A percentile compares a stretch with the other conserved stretches of the same genome.
These are phyloP conservation scores for Pilaira anomala DNA, from an alignment of 192 early-diverging fungal species.

Conservation along the genomic window DNA sequence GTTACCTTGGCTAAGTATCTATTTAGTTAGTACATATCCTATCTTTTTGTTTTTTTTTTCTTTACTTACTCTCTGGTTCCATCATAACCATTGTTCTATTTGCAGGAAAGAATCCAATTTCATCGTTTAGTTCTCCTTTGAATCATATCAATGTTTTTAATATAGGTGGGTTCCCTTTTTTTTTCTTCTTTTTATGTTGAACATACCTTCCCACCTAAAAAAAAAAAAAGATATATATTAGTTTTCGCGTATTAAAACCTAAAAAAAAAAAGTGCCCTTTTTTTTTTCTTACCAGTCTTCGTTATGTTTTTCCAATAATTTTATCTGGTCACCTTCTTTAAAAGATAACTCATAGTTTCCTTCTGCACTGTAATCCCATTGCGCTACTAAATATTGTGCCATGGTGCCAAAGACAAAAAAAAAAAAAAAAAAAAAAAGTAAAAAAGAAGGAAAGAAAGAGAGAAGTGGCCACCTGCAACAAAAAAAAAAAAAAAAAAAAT, in stretches of 20 bases:
- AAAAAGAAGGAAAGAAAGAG: too few relatives aligned
- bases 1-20: too few relatives aligned
- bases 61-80: neutral
- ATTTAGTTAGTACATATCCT: too few relatives aligned
- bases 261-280: too few relatives aligned
- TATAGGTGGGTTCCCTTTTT: neutral
- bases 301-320: constrained; percentile 36
- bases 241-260: neutral
- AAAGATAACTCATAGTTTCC: constrained; percentile 38
- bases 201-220: constrained; percentile 27
- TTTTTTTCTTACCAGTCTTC: constrained; percentile 42
- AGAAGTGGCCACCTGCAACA: too few relatives aligned
- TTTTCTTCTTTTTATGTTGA: neutral
- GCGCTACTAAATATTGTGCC: constrained; percentile 31
- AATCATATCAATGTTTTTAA: neutral
- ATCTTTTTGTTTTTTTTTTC: neutral
- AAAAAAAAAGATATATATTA: neutral
- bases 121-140: constrained; percentile 34
- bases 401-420: constrained; percentile 7
- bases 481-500: too few relatives aligned
- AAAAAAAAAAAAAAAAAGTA: too few relatives aligned
- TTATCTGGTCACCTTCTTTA: constrained; percentile 34
- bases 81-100: constrained; percentile 22
- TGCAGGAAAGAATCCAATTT: constrained; percentile 40
- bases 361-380: constrained; percentile 38